phyloP scores from a whole-genome alignment of 1,139 yeast genomes.

The Hemisphaericaspora subhashii region DNA sequence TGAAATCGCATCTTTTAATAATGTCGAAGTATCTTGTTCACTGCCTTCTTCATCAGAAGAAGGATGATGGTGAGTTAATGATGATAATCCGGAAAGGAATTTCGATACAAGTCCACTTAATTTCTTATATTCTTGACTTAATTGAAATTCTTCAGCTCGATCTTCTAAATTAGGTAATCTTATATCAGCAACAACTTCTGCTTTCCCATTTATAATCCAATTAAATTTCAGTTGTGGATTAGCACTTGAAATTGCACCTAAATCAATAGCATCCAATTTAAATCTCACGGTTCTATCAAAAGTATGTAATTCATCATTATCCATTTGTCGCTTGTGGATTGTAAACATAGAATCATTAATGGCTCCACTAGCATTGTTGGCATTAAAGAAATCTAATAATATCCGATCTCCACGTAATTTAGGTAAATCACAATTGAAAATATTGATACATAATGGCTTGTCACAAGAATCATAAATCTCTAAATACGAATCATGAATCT shows the following conservation, averaged over 20 bases:
- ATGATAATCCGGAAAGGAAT: slow-evolving; percentile 29
- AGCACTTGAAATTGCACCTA: slow-evolving; percentile 41
- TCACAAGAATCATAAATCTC: slow-evolving; percentile 35
- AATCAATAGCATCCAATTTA: slow-evolving; percentile 63
- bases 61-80: slow-evolving; percentile 16
- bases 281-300: slow-evolving; percentile 54
- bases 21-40: slow-evolving; percentile 22
- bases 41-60: slow-evolving; percentile 5
- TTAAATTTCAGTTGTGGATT: slow-evolving; percentile 52
- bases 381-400: slow-evolving; percentile 65
- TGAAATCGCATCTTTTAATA: slow-evolving; percentile 43
- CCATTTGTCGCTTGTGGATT: slow-evolving; percentile 55
- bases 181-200: slow-evolving; percentile 69
- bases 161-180: slow-evolving; percentile 53
- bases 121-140: slow-evolving; percentile 23
- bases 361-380: slow-evolving; percentile 69
- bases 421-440: slow-evolving; percentile 67
- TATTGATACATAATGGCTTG: slow-evolving; percentile 49
- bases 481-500: slow-evolving; percentile 55
- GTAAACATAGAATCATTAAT: slow-evolving; percentile 74
- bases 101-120: slow-evolving; percentile 27
- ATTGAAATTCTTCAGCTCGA: slow-evolving; percentile 20
- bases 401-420: slow-evolving; percentile 58
- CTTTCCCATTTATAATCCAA: slow-evolving; percentile 71
- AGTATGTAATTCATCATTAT: slow-evolving; percentile 23